phyloP scores from a whole-genome alignment of 2,329 filamentous ascomycete species.

The Didymella lethalis region DNA sequence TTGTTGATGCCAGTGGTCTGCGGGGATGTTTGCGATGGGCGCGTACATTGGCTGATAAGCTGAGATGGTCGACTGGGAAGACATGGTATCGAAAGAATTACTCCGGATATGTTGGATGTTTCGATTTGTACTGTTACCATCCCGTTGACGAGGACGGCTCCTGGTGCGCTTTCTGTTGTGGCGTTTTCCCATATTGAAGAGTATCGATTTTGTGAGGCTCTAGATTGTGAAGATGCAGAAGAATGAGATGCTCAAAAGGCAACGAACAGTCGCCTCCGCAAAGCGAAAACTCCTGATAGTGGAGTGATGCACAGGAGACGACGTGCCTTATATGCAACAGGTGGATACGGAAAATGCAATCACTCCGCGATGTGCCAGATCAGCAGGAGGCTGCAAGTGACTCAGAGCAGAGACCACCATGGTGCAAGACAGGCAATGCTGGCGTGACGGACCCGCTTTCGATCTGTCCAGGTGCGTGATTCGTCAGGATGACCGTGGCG shows the following conservation, averaged over 20 bases:
- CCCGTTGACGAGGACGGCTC: conserved; percentile 53
- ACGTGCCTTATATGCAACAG: conserved; percentile 42
- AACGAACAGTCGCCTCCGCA: conserved; percentile 40
- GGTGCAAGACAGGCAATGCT: conserved; percentile 25
- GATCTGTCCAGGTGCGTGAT: conserved; percentile 38
- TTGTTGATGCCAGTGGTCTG: conserved; percentile 49
- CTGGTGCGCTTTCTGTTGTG: conserved; percentile 56
- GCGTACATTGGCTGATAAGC: conserved; percentile 32
- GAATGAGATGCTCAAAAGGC: conserved; percentile 5
- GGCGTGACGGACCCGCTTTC: conserved; percentile 35
- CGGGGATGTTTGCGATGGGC: conserved; percentile 28
- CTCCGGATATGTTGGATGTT: conserved; percentile 41
- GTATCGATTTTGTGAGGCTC: neutral
- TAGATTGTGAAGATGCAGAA: conserved; percentile 17
- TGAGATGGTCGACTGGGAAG: conserved; percentile 37
- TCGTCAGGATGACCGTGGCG: conserved; percentile 33
- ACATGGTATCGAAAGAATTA: conserved; percentile 41
- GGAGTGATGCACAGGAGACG: conserved; percentile 21
- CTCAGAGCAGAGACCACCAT: conserved; percentile 48
- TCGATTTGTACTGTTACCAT: conserved; percentile 34
- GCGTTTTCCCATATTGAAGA: conserved; percentile 48
- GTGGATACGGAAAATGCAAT: conserved; percentile 21
- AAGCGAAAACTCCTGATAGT: conserved; percentile 40
- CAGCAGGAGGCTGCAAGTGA: conserved; percentile 46
- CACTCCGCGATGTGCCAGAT: conserved; percentile 28